Evolutionary conservation across 192 early-diverging fungal species (phyloP).

Genomic region (Gamsiella multidivaricata): DNA sequence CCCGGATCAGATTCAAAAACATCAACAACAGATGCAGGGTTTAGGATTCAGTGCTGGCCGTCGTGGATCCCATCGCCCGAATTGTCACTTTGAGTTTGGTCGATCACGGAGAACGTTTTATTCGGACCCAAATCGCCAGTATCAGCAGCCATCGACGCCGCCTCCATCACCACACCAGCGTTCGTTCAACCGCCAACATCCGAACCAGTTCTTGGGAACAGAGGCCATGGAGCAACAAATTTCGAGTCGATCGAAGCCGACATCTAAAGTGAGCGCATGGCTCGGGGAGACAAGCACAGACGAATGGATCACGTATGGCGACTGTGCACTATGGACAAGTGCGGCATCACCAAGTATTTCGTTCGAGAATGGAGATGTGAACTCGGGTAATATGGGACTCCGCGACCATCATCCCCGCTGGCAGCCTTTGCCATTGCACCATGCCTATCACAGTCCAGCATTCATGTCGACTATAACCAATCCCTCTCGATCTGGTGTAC

Average conservation of each 20-base stretch:
- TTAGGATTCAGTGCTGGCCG: constrained; percentile 39
- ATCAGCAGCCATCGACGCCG: neutral
- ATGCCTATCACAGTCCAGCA: constrained; percentile 12
- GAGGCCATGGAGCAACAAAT: neutral
- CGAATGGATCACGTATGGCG: constrained; percentile 38
- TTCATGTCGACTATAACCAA: neutral
- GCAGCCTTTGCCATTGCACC: constrained; percentile 16
- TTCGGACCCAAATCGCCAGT: constrained; percentile 9
- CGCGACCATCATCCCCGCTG: constrained; percentile 2
- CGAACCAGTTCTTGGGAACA: neutral
- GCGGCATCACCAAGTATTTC: constrained; percentile 21
- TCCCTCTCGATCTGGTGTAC: neutral
- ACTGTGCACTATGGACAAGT: constrained; percentile 44
- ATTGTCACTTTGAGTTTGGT: constrained; percentile 35
- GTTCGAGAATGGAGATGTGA: constrained; percentile 20
- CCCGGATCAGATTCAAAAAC: constrained; percentile 22
- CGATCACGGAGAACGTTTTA: constrained; percentile 22
- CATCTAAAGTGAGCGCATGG: constrained; percentile 41
- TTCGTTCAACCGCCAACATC: neutral
- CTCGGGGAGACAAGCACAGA: constrained; percentile 44
- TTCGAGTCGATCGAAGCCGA: neutral
- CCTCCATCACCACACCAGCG: constrained; percentile 1
- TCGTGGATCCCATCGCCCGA: constrained; percentile 11
- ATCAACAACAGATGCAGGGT: constrained; percentile 38
- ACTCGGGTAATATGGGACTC: neutral